These are phyloP conservation scores for Ascochyta rabiei DNA, from an alignment of 2,329 filamentous ascomycete species.

Conservation along the genomic window DNA sequence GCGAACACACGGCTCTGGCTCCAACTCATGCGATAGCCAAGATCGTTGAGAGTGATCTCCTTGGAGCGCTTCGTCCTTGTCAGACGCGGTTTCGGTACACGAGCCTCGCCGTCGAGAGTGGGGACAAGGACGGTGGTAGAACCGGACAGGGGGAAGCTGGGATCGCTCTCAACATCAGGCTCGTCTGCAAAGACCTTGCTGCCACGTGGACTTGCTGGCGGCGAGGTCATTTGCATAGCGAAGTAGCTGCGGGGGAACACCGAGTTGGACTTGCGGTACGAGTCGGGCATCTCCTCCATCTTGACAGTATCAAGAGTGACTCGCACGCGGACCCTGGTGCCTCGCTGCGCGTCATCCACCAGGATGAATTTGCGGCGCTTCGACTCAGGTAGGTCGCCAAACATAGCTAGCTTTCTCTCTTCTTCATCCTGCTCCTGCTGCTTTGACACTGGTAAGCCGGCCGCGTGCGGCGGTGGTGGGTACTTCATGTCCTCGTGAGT, in stretches of 20 bases:
- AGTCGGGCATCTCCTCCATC: conserved; percentile 94
- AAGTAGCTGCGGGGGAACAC: conserved; percentile 93
- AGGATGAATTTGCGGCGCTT: conserved; percentile 97
- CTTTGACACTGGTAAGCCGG: conserved; percentile 52
- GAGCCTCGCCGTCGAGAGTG: conserved; percentile 71
- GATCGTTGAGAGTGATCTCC: conserved; percentile 89
- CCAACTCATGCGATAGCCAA: conserved; percentile 96
- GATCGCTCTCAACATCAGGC: conserved; percentile 53
- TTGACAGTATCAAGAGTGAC: conserved; percentile 93
- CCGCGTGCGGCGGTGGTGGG: conserved; percentile 50
- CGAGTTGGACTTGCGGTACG: conserved; percentile 86
- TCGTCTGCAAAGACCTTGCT: conserved; percentile 75
- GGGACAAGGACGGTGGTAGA: conserved; percentile 56
- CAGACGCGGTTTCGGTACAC: conserved; percentile 77
- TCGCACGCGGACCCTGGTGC: conserved; percentile 81
- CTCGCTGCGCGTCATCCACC: conserved; percentile 80
- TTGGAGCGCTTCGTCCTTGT: conserved; percentile 72
- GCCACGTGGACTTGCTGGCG: conserved; percentile 75
- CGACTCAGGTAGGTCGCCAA: conserved; percentile 84
- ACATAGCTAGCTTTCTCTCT: conserved; percentile 71
- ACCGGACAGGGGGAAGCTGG: conserved; percentile 49
- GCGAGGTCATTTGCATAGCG: conserved; percentile 88
- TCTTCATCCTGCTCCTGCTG: conserved; percentile 61
- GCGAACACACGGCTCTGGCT: conserved; percentile 92
- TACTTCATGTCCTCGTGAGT: conserved; percentile 64